These are phyloP conservation scores for Plasmopara halstedii DNA, from an alignment of 352 stramenopile species.

Conservation along the genomic window DNA sequence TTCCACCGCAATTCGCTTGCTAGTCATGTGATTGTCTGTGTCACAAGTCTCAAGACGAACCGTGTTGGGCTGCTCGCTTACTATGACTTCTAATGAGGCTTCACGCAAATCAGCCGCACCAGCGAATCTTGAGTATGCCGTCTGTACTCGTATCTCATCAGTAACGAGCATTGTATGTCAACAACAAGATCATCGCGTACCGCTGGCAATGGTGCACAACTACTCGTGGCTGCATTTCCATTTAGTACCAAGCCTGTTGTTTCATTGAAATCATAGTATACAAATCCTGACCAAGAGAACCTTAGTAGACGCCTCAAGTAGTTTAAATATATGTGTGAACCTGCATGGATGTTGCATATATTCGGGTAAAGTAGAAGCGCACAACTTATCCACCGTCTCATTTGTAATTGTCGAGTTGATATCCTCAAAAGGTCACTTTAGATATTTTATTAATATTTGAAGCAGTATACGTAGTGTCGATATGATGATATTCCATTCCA, in stretches of 20 bases:
- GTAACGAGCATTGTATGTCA: too few relatives aligned
- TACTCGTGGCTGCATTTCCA: slow-evolving; percentile 69
- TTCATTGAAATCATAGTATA: slow-evolving; percentile 84
- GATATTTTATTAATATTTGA: too few relatives aligned
- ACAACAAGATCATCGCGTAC: slow-evolving; percentile 20
- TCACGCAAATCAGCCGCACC: slow-evolving; percentile 40
- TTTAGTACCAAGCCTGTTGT: slow-evolving; percentile 75
- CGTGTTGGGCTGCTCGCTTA: slow-evolving; percentile 51
- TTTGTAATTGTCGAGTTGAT: too few relatives aligned
- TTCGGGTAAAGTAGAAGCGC: not conserved
- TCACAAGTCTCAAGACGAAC: slow-evolving; percentile 50
- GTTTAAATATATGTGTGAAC: not conserved
- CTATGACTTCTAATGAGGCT: slow-evolving; percentile 47
- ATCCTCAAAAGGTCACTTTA: too few relatives aligned
- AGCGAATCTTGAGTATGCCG: slow-evolving; percentile 43
- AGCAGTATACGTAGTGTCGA: too few relatives aligned
- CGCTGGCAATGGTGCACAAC: slow-evolving; percentile 38
- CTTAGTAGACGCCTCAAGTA: not conserved
- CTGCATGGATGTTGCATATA: not conserved
- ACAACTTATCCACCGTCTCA: not conserved
- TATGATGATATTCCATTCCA: too few relatives aligned
- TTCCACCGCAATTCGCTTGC: slow-evolving; percentile 35
- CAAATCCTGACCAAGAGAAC: slow-evolving; percentile 42
- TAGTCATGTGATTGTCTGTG: slow-evolving; percentile 47
- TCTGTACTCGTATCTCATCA: too few relatives aligned